Evolutionary conservation across 2,329 filamentous ascomycete genomes (phyloP), one percentile per base, ranked within the genome.

Genomic region (Penicillium sp.): DNA sequence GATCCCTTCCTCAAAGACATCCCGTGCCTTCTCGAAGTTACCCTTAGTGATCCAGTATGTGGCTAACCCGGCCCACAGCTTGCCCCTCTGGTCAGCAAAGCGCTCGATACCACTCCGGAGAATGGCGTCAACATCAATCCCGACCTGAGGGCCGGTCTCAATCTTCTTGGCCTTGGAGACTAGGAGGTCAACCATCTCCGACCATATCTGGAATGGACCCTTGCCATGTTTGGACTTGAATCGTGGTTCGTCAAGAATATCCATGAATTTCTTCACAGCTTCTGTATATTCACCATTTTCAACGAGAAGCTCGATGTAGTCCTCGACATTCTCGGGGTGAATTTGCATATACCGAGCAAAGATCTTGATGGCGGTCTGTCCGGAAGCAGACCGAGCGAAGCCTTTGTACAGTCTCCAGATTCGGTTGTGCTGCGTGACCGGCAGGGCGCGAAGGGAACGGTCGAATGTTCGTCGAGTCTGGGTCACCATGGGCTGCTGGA

Each of bases 311-410:
- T 96, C 90, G 63, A 99, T 95, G 66, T 92, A 99, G 63, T 97
- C 93, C 71, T 99, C 94, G 14, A 89, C 86, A 71, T 97, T 90
- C 72, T 97, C 94, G 1, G 94, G 94, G 66, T 97, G 93, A 43
- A 97, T 88, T 75, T 99, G 93, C 85, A 97, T 94, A 74, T 99
- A 99, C 56, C 94, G 85, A 64, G 89, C 85, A 92, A 93, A 99
- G 52, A 97, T 89, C 74, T 89, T 92, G 55, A 97, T 87, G 2
- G 93, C 92, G 3, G 93, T 97, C 57, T 90, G 85, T 39, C 94
- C 94, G 2, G 89, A 90, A 1, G 90, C 92, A 16, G 92, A 95
- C 67, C 90, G 92, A 22, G 92, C 93, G 67, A 99, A 99, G 0
- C 89, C 87, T 63, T 89, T 84, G 74, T 97, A 99, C 1, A 96